Conservation (phyloP, 164 flowering plant species). For the Liriodendron chinense region DNA sequence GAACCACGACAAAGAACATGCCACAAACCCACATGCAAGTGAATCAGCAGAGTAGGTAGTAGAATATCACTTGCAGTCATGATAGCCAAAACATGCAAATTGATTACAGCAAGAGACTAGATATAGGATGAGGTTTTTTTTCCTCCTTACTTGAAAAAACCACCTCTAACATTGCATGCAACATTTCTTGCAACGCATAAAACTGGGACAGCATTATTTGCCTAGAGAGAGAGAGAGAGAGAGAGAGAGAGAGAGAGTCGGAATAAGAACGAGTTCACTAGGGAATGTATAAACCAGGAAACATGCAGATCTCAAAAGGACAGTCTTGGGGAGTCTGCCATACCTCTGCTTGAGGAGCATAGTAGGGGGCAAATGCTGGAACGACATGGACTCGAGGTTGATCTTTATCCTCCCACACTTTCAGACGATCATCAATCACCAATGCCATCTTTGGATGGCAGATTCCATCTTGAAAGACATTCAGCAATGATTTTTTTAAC, state of each 20-base stretch:
- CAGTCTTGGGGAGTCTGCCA: neutral
- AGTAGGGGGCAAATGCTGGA: constrained; percentile 99
- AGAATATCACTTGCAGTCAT: neutral
- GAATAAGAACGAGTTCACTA: constrained; percentile 1
- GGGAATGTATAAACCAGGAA: neutral
- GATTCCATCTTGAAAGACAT: constrained; percentile 84
- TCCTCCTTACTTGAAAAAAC: constrained; percentile 87
- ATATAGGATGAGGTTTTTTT: neutral
- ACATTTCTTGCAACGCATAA: constrained; percentile 97
- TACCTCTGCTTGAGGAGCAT: constrained; percentile 99
- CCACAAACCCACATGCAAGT: neutral
- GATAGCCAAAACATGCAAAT: constrained; percentile 1
- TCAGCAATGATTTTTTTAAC: constrained; percentile 75
- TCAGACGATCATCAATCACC: constrained; percentile 97
- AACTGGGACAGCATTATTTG: constrained; percentile 72
- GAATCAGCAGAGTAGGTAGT: neutral
- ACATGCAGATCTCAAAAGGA: neutral
- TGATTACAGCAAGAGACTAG: neutral
- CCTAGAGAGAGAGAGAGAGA: constrained; percentile 47
- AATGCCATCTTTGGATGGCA: constrained; percentile 99
- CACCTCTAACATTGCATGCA: constrained; percentile 98
- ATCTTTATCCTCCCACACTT: constrained; percentile 98
- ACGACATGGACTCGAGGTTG: constrained; percentile 98
- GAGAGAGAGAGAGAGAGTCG: constrained; percentile 5
- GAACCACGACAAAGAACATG: neutral